Base-by-base conservation (phyloP, 768 basidiomycete genomes). In the Chalciporus pseudorubinellus region DNA sequence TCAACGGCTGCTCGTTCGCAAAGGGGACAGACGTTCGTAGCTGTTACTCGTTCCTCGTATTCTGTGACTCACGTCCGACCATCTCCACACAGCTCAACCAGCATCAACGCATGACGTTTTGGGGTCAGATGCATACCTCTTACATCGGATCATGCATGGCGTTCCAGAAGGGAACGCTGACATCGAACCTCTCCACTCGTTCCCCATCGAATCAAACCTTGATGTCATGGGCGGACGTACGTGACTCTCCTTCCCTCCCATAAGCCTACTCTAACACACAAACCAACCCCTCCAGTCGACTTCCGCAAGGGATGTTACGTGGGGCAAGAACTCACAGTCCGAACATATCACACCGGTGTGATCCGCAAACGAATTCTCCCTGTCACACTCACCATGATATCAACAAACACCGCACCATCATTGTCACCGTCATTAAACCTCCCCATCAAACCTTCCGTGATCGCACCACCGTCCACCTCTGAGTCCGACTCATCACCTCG, bases 281-380 rank as follows among this genome's bases (percentile, higher is more conserved):
- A 55, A 28, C 26, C 38, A 38, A 24, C 55, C 21, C 56, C 24
- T 43, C 22, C 77, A 87, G 95, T 98, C 65, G 93, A 98, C 70
- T 98, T 97, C 68, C 77, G 91, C 50, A 99, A 99, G 72, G 97
- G 97, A 3, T 99, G 97, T 65, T 98, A 98, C 64, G 87, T 98
- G 6, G 97, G 97, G 9, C 97, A 99, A 75, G 97, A 98, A 62
- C 76, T 98, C 36, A 98, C 95, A 0, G 95, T 97, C 6, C 82
- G 97, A 46, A 98, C 95, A 33, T 95, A 95, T 68, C 93, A 98
- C 67, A 98, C 89, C 6, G 97, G 97, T 11, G 77, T 87, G 22
- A 74, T 97, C 39, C 79, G 97, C 55, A 98, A 98, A 68, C 83
- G 97, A 12, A 89, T 95, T 28, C 71, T 93, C 11, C 94, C 94